Conservation (phyloP, 306 rosid species). For the Lupinus albus region DNA sequence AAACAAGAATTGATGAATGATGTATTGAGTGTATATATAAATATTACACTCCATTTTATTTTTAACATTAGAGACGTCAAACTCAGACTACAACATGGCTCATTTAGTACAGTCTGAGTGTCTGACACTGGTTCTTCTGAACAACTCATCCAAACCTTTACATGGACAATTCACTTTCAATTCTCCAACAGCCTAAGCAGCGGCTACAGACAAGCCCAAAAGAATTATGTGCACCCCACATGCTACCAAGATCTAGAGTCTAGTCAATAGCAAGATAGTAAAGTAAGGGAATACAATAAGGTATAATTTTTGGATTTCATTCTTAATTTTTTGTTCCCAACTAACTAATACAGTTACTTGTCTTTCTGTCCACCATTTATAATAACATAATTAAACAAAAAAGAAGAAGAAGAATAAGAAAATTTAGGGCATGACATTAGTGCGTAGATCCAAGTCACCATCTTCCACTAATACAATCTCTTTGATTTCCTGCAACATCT, state of each 20-base stretch:
- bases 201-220: constrained; percentile 19
- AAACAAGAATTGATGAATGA: too few relatives aligned
- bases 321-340: constrained; percentile 3
- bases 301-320: background rate
- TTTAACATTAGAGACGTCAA: too few relatives aligned
- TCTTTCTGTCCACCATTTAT: constrained; percentile 34
- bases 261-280: constrained; percentile 30
- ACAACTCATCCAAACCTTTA: background rate
- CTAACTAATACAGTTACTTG: constrained; percentile 28
- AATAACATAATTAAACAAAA: constrained; percentile 17
- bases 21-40: too few relatives aligned
- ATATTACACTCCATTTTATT: too few relatives aligned
- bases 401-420: too few relatives aligned
- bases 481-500: constrained; percentile 91
- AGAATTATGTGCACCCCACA: constrained; percentile 6
- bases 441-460: constrained; percentile 48
- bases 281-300: background rate
- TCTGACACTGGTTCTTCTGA: background rate
- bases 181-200: too few relatives aligned
- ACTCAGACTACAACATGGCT: background rate
- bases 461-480: constrained; percentile 61
- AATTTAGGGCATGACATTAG: constrained; percentile 28
- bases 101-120: background rate
- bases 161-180: background rate
- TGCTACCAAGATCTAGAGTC: constrained; percentile 26